These are phyloP conservation scores for Claviceps monticola DNA, from an alignment of 2,329 filamentous ascomycete species.

Conservation along the genomic window DNA sequence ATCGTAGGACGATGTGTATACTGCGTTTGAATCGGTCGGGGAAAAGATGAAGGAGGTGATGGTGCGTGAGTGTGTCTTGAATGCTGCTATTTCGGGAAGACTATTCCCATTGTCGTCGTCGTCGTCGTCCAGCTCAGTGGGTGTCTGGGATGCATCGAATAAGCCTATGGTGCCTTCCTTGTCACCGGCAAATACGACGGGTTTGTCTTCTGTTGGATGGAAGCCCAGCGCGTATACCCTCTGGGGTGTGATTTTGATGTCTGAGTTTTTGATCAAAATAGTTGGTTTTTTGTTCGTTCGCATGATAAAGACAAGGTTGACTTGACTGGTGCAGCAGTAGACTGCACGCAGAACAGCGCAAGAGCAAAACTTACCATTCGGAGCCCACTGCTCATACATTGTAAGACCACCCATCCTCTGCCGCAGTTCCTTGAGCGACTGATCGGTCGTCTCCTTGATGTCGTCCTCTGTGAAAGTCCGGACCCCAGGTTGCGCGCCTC, in stretches of 20 bases:
- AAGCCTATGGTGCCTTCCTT: constrained; percentile 85
- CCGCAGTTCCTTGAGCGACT: constrained; percentile 57
- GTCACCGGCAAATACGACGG: constrained; percentile 83
- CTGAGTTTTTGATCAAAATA: constrained; percentile 24
- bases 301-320: too few relatives aligned
- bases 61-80: constrained; percentile 81
- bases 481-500: constrained; percentile 64
- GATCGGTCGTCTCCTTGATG: constrained; percentile 64
- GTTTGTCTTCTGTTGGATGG: constrained; percentile 75
- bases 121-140: constrained; percentile 45
- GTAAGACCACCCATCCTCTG: constrained; percentile 64
- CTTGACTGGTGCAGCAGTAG: too few relatives aligned
- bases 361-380: constrained; percentile 43
- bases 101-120: constrained; percentile 44
- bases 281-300: too few relatives aligned
- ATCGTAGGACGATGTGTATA: constrained; percentile 86
- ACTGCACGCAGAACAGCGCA: too few relatives aligned
- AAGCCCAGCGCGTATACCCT: constrained; percentile 78
- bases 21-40: constrained; percentile 53
- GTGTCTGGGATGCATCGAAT: constrained; percentile 71
- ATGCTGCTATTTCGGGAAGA: constrained; percentile 73
- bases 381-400: constrained; percentile 72
- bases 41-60: constrained; percentile 76
- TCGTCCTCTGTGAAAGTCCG: constrained; percentile 80
- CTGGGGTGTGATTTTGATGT: constrained; percentile 84